Base-by-base conservation (phyloP, 371 early-diverging fungal species). In the Mucor mucedo region DNA sequence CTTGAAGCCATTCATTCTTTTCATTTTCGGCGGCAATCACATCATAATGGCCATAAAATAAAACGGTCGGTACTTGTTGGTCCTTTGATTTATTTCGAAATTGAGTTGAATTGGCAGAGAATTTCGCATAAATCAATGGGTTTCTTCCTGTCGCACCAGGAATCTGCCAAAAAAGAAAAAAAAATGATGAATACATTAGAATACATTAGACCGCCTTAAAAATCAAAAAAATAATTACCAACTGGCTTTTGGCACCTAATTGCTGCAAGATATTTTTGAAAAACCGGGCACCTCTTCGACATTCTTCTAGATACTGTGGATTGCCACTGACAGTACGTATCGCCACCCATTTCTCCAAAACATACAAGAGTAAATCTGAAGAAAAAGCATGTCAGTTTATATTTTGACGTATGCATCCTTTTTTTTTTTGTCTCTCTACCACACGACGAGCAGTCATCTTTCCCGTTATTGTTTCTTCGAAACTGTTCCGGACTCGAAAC, bases 21-120 rank as follows among this genome's bases (percentile, higher is more conserved):
- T 87, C 85, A 9, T 77, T 70, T 52, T 88, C 86, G 7, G 89
- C 91, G 2, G 86, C 74, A 69, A 91, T 88, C 8, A 94, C 94
- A 69, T 94, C 94, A 63, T 94, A 94, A 71, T 94, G 94, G 0
- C 93, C 94, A 71, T 94, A 94, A 9, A 92, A 82, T 30, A 94
- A 70, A 0, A 93, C 84, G 27, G 91, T 90, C 21, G 55, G 82
- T 47, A 69, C 56, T 21, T 66, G 13, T 7, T 38, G 16, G 4
- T 38, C 38, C 0, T 9, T 0, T 6, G 38, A 53, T 55, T 28
- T 42, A 57, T 9, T 44, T 58, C 11, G 4, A 8, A 62, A n/a
- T 33, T 54, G 47, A 21, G 16, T 29, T 28, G 7, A 27, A 60
- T 63, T 66, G 2, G 85, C 84, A 29, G 76, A 78, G 60, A 93